Conservation (phyloP, 768 basidiomycete species). For the Xerocomellus chrysenteron region DNA sequence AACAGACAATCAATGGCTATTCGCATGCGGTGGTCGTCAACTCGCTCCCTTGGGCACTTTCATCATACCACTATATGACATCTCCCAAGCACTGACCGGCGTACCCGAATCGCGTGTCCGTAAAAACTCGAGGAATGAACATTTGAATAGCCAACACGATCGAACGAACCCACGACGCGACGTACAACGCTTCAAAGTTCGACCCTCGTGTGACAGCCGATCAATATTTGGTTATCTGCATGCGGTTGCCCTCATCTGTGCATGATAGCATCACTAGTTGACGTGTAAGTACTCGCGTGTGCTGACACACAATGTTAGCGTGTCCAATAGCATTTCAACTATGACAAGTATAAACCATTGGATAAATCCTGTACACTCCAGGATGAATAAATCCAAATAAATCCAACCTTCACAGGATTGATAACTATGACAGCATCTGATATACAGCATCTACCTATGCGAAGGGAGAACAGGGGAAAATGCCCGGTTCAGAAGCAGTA, state of each 20-base stretch:
- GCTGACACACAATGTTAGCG: no score
- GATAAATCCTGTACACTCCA: no score
- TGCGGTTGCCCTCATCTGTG: background rate
- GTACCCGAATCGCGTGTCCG: background rate
- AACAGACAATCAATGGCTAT: constrained; percentile 1
- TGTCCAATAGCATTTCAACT: no score
- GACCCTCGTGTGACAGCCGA: background rate
- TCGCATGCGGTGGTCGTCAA: background rate
- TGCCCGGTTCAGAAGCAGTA: no score
- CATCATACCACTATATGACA: background rate
- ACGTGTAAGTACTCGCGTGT: no score
- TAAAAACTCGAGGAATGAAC: background rate
- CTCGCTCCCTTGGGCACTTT: background rate
- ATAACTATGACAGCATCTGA: no score
- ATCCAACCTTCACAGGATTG: no score
- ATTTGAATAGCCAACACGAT: background rate
- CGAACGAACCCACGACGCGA: background rate
- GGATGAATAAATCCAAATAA: no score
- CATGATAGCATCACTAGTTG: no score
- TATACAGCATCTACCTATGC: no score
- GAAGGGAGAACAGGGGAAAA: no score
- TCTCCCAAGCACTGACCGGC: background rate
- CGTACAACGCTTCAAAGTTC: background rate
- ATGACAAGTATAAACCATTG: no score
- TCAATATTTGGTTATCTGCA: background rate